These are phyloP conservation scores for Cucurbitaria berberidis DNA, from an alignment of 2,329 filamentous ascomycete genomes.

Conservation along the genomic window DNA sequence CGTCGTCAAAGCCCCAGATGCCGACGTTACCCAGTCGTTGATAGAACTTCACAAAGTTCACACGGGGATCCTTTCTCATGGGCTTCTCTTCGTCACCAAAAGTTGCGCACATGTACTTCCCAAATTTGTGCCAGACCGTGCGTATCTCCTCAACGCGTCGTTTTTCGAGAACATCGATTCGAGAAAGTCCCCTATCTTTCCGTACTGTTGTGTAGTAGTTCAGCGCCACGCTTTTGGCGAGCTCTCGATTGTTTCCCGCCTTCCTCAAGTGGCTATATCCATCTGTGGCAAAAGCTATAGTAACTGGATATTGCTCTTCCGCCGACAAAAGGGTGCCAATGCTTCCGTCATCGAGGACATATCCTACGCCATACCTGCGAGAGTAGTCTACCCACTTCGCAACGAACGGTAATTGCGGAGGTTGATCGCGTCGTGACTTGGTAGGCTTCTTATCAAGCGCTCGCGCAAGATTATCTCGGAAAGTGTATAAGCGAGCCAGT, in stretches of 20 bases:
- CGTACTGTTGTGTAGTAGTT: slow-evolving; percentile 75
- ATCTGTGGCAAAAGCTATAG: slow-evolving; percentile 73
- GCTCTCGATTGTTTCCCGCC: slow-evolving; percentile 65
- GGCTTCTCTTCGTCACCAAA: slow-evolving; percentile 55
- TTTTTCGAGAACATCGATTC: slow-evolving; percentile 66
- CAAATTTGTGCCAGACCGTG: slow-evolving; percentile 72
- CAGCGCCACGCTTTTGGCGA: slow-evolving; percentile 55
- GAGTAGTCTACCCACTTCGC: slow-evolving; percentile 88
- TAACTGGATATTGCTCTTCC: slow-evolving; percentile 63
- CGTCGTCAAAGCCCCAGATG: slow-evolving; percentile 81
- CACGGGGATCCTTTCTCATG: slow-evolving; percentile 53
- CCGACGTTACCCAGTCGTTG: slow-evolving; percentile 81
- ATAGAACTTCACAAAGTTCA: slow-evolving; percentile 75
- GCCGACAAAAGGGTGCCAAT: slow-evolving; percentile 69
- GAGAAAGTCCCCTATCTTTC: slow-evolving; percentile 66
- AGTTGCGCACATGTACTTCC: slow-evolving; percentile 67
- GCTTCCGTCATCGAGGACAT: slow-evolving; percentile 81
- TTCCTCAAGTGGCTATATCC: slow-evolving; percentile 74
- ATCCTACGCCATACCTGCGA: slow-evolving; percentile 83
- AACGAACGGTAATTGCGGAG: slow-evolving; percentile 62
- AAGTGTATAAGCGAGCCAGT: slow-evolving; percentile 51
- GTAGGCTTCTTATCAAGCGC: slow-evolving; percentile 50
- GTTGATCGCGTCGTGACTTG: slow-evolving; percentile 55
- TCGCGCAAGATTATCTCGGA: slow-evolving; percentile 55
- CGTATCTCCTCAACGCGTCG: slow-evolving; percentile 61